phyloP scores from a whole-genome alignment of 345 rosid genomes.

The Populus deltoides region DNA sequence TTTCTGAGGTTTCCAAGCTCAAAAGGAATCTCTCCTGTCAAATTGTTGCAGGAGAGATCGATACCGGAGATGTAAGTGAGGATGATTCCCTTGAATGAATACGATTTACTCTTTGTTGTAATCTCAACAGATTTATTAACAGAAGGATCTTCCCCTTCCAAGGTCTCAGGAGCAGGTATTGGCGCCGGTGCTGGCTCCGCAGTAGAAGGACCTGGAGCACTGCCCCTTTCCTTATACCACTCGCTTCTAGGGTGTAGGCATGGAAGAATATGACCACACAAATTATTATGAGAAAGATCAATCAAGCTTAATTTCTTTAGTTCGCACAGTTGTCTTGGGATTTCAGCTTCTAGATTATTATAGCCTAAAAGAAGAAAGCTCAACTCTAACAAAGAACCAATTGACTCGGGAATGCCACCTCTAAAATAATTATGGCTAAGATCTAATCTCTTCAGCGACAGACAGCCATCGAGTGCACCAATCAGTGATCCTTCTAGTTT shows the following conservation, averaged over 20 bases:
- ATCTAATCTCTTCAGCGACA: too few species aligned
- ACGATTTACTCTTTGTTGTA: neutral
- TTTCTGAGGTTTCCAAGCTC: conserved; percentile 21
- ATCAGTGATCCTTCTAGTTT: conserved; percentile 1
- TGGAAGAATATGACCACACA: neutral
- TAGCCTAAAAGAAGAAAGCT: neutral
- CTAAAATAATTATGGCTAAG: too few species aligned
- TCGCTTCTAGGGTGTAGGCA: neutral
- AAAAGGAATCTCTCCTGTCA: conserved; percentile 28
- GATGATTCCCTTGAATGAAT: conserved; percentile 2
- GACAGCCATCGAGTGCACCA: neutral
- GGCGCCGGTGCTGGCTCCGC: too few species aligned
- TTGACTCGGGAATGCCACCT: too few species aligned
- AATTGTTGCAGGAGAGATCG: conserved; percentile 38
- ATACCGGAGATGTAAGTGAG: conserved; percentile 19
- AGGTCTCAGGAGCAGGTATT: too few species aligned
- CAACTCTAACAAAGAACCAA: too few species aligned
- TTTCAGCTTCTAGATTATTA: neutral
- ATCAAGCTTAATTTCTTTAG: neutral
- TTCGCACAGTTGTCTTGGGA: neutral
- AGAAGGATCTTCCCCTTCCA: neutral
- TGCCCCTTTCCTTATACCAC: too few species aligned
- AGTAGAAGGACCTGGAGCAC: too few species aligned
- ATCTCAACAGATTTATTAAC: neutral
- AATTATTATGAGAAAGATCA: neutral